A percentile compares a stretch with the other conserved stretches of the same genome.
These are phyloP conservation scores for Eucalyptus erythrocorys DNA, from an alignment of 345 rosid species.

Conservation along the genomic window DNA sequence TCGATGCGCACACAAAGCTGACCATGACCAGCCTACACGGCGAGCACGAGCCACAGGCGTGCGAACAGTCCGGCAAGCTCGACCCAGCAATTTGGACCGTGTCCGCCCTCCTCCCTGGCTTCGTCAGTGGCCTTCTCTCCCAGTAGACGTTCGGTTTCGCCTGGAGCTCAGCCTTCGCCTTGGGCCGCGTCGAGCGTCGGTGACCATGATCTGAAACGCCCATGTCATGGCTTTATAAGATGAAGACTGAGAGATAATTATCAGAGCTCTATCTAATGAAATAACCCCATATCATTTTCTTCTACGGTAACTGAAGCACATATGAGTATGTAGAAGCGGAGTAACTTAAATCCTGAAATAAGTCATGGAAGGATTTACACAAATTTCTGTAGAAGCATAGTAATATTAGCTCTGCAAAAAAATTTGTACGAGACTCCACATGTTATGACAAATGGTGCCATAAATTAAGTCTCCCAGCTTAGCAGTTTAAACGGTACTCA, in stretches of 20 bases:
- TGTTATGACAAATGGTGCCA: background rate
- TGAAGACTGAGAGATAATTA: background rate
- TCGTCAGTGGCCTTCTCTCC: background rate
- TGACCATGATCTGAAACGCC: conserved; percentile 5
- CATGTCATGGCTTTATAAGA: background rate
- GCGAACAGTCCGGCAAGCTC: conserved; percentile 81
- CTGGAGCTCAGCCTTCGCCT: background rate
- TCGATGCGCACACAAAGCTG: conserved; percentile 76
- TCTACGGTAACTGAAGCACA: background rate
- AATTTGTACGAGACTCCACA: background rate
- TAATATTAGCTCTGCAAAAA: background rate
- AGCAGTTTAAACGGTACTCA: background rate
- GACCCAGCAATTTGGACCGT: conserved; percentile 75
- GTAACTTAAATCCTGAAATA: background rate
- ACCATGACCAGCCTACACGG: conserved; percentile 92
- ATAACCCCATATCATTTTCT: background rate
- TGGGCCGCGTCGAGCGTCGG: background rate
- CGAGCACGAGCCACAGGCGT: conserved; percentile 86
- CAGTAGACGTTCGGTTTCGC: conserved; percentile 2
- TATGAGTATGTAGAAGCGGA: background rate
- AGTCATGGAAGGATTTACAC: background rate
- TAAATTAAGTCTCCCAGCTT: background rate
- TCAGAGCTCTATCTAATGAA: background rate
- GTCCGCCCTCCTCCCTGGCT: conserved; percentile 31
- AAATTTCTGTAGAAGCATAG: background rate